phyloP scores from a whole-genome alignment of 768 basidiomycete genomes.

The Serpula lacrymans region DNA sequence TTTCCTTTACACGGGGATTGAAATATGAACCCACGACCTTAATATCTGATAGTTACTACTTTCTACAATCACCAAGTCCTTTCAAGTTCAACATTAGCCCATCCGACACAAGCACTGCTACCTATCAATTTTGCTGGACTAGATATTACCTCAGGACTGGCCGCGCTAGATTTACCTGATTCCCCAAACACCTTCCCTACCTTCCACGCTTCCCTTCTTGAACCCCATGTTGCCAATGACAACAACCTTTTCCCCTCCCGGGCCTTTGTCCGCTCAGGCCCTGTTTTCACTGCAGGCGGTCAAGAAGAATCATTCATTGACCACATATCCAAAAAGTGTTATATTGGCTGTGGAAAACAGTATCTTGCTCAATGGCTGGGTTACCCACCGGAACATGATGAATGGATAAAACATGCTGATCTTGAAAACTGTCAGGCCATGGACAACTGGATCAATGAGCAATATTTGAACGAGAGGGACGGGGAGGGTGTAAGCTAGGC shows the following conservation, averaged over 20 bases:
- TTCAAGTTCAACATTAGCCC: no score
- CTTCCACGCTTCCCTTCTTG: constrained; percentile 12
- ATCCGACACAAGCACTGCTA: no score
- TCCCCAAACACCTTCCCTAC: constrained; percentile 6
- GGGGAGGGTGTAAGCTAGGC: not conserved
- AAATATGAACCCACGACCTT: no score
- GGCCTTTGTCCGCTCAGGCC: not conserved
- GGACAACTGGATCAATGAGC: constrained; percentile 7
- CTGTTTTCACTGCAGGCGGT: not conserved
- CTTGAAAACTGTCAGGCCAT: constrained; percentile 22
- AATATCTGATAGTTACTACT: no score
- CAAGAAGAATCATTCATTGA: not conserved
- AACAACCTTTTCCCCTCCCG: not conserved
- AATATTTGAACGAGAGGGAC: not conserved
- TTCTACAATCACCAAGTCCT: no score
- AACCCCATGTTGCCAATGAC: constrained; percentile 2
- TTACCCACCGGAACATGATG: constrained; percentile 25
- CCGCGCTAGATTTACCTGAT: constrained; percentile 13
- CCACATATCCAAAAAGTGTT: constrained; percentile 4
- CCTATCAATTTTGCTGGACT: no score
- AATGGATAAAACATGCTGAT: constrained; percentile 21
- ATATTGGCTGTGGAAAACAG: not conserved
- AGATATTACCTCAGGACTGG: not conserved
- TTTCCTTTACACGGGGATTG: no score
- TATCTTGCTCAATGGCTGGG: constrained; percentile 8